A percentile compares a stretch with the other conserved stretches of the same genome.
phyloP scores from a whole-genome alignment of 495 filamentous ascomycete species.

The Penicillium lagena region DNA sequence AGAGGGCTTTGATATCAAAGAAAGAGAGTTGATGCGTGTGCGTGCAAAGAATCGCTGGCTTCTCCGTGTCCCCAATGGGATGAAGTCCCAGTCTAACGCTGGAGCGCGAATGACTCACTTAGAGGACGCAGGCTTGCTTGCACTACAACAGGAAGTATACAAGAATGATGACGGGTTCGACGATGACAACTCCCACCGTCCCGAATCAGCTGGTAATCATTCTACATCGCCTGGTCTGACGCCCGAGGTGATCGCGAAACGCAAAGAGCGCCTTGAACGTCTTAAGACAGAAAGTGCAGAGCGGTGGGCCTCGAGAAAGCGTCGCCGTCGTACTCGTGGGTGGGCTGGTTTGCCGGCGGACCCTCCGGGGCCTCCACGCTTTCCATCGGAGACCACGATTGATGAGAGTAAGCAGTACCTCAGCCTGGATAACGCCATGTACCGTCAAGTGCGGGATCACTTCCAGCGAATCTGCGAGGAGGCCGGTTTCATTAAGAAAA shows the following conservation, averaged over 20 bases:
- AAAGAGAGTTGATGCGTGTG: constrained; percentile 60
- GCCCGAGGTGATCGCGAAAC: constrained; percentile 47
- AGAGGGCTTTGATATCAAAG: constrained; percentile 67
- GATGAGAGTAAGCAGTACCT: constrained; percentile 71
- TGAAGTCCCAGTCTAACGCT: constrained; percentile 33
- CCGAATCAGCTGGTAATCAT: constrained; percentile 11
- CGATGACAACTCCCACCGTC: constrained; percentile 11
- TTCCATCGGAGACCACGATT: constrained; percentile 75
- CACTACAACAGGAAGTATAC: constrained; percentile 37
- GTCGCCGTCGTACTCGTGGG: constrained; percentile 62
- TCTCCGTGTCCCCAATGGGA: constrained; percentile 53
- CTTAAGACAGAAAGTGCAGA: constrained; percentile 60
- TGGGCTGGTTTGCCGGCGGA: constrained; percentile 71
- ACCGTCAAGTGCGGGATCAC: constrained; percentile 56
- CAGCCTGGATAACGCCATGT: constrained; percentile 54
- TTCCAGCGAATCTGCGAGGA: constrained; percentile 65
- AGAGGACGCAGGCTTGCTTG: constrained; percentile 34
- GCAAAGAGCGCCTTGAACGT: constrained; percentile 47
- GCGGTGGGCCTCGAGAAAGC: constrained; percentile 58
- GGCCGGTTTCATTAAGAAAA: constrained; percentile 65
- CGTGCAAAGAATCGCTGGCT: constrained; percentile 59
- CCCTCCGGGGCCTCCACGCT: constrained; percentile 67
- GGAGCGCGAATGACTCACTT: constrained; percentile 18
- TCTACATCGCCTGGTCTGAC: constrained; percentile 34
- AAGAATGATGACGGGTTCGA: constrained; percentile 25